Evolutionary conservation across 2,329 filamentous ascomycete genomes (phyloP).

Genomic region (Helicocarpus griseus): DNA sequence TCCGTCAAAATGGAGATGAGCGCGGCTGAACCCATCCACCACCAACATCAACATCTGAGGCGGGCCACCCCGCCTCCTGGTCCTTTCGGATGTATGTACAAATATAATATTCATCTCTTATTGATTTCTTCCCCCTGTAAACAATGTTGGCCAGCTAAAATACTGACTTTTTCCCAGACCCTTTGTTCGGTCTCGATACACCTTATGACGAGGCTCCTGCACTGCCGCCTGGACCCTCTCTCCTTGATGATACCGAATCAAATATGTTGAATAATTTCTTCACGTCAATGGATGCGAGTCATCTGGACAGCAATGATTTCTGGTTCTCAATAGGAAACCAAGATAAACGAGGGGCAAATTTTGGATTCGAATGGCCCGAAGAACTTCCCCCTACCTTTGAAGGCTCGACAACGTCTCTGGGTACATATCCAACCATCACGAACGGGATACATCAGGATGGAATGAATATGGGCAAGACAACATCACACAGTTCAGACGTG

Average conservation of each 20-base stretch:
- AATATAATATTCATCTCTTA: background rate
- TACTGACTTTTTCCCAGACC: slow-evolving; percentile 17
- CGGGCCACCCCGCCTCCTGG: slow-evolving; percentile 42
- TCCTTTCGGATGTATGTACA: slow-evolving; percentile 57
- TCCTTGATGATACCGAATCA: slow-evolving; percentile 51
- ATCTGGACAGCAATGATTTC: slow-evolving; percentile 28
- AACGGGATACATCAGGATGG: slow-evolving; percentile 10
- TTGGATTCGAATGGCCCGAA: slow-evolving; percentile 27
- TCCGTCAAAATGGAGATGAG: slow-evolving; percentile 24
- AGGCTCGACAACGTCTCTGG: slow-evolving; percentile 53
- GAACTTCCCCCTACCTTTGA: slow-evolving; percentile 57
- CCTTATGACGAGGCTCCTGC: slow-evolving; percentile 46
- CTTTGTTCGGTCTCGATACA: slow-evolving; percentile 27
- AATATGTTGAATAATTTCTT: slow-evolving; percentile 45
- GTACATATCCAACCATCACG: slow-evolving; percentile 38
- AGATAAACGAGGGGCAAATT: background rate
- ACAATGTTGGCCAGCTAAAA: background rate
- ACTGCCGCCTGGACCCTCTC: slow-evolving; percentile 53
- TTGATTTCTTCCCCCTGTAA: background rate
- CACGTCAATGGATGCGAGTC: slow-evolving; percentile 32
- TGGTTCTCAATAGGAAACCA: slow-evolving; percentile 23
- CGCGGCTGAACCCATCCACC: slow-evolving; percentile 20
- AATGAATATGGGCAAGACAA: slow-evolving; percentile 18
- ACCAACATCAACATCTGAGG: slow-evolving; percentile 33
- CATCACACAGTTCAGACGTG: slow-evolving; percentile 38